Base-by-base conservation (phyloP, 140 eudicot species). In the Stevia rebaudiana region DNA sequence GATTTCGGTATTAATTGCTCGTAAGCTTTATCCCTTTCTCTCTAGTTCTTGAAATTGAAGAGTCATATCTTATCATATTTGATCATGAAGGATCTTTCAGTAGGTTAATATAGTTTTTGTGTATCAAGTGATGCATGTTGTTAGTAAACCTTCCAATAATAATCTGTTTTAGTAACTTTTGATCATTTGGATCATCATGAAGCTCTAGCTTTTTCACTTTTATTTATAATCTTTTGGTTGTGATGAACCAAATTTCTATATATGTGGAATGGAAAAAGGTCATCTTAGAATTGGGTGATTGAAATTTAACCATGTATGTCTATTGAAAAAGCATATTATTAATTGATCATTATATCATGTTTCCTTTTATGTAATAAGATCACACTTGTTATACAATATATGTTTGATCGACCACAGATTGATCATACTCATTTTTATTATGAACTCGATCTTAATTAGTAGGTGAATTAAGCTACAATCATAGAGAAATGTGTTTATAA, bases 131-230 rank as follows among this genome's bases (percentile, higher is more conserved):
- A 13, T 57, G 48, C 39, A 18, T 55, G 46, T 46, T 7, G 8
- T 18, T 48, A 48, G 2, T 0, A 18, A 19, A 1, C 10, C 4
- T 50, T 50, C 8, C 56, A 18, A 10, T 22, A 22, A 50, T 11
- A 28, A 28, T 28, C 4, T 28, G 2, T 28, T 28, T 4, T 4
- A 28, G 33, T 4, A 28, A 28, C 33, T 28, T 28, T 28, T 28
- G 2, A 28, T 28, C 33, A 52, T 49, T 3, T 12, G 31, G 21
- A 51, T 23, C 77, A 59, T 59, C 59, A 47, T 59, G 68, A 60
- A 72, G 33, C 65, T 72, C 23, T 41, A 72, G 43, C 42, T 10
- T 49, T 40, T 63, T 37, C 22, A 37, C 69, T 37, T 71, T 71
- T 60, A 53, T 48, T 60, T 11, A 10, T n/a, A 33, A 59, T 31